These are phyloP conservation scores for Fusarium austroafricanum DNA, from an alignment of 2,329 filamentous ascomycete species.

Conservation along the genomic window DNA sequence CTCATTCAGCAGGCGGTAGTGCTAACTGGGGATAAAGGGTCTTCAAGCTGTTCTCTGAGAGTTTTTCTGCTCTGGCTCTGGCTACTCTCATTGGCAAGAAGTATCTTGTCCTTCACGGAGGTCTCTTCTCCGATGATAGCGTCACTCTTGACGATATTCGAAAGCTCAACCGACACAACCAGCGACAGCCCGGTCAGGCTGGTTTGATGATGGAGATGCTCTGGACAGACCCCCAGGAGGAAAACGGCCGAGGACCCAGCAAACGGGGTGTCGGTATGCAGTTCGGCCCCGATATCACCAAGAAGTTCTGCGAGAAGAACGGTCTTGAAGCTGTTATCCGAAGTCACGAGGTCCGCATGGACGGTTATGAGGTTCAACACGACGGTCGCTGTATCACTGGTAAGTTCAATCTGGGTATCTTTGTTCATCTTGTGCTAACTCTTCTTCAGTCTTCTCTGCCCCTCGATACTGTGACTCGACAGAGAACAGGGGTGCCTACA, in stretches of 20 bases:
- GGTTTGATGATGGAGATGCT: conserved; percentile 99
- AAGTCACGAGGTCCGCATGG: conserved; percentile 98
- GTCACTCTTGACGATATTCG: conserved; percentile 92
- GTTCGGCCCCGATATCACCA: conserved; percentile 96
- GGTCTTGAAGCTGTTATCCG: conserved; percentile 94
- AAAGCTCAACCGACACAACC: conserved; percentile 89
- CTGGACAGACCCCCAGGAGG: conserved; percentile 95
- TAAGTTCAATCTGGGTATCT: conserved; percentile 54
- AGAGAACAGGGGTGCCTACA: conserved; percentile 97
- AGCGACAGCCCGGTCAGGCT: conserved; percentile 90
- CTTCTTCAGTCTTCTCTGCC: conserved; percentile 83
- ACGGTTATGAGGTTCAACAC: conserved; percentile 98
- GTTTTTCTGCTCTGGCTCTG: conserved; percentile 92
- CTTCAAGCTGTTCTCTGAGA: conserved; percentile 98
- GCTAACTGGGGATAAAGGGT: conserved; percentile 60
- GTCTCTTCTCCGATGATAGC: conserved; percentile 95
- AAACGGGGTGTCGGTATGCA: conserved; percentile 97
- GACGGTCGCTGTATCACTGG: conserved; percentile 94
- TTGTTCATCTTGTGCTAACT: conserved; percentile 17
- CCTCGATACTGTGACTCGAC: conserved; percentile 98
- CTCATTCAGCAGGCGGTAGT: neutral
- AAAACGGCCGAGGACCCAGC: conserved; percentile 88
- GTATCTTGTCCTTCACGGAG: conserved; percentile 92
- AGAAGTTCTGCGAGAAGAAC: conserved; percentile 96
- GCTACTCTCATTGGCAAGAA: conserved; percentile 92